Conservation (phyloP, 176 grass and related monocot genomes). For the Aegilops umbellulata region DNA sequence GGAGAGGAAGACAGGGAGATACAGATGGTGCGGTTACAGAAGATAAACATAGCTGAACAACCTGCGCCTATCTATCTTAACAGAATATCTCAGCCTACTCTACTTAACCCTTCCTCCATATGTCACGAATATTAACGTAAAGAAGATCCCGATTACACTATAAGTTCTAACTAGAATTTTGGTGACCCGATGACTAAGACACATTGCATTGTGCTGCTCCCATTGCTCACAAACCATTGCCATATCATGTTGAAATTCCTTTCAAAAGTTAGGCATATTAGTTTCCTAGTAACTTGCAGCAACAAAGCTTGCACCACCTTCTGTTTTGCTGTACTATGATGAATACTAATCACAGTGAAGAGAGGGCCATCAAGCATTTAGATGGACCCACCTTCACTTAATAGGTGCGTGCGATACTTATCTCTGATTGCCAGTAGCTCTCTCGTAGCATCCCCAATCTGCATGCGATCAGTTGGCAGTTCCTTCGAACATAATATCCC, state of each 20-base stretch:
- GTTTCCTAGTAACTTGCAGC: not conserved
- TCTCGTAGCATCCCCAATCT: not conserved
- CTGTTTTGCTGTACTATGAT: not conserved
- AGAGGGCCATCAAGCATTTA: not conserved
- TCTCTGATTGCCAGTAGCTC: not conserved
- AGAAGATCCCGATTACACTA: too few species aligned
- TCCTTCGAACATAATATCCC: not conserved
- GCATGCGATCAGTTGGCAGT: not conserved
- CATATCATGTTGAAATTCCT: not conserved
- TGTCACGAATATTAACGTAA: too few species aligned
- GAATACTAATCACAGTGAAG: not conserved
- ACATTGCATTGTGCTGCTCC: not conserved
- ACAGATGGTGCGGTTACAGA: too few species aligned
- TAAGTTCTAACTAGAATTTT: not conserved
- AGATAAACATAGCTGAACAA: too few species aligned
- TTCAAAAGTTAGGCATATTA: not conserved
- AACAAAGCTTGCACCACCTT: not conserved
- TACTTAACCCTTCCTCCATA: too few species aligned
- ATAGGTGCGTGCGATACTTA: not conserved
- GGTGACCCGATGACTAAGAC: not conserved
- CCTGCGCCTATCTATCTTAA: too few species aligned
- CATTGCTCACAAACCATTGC: not conserved
- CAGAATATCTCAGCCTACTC: too few species aligned
- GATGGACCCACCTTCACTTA: not conserved
- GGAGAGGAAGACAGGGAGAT: too few species aligned